A percentile compares a stretch with the other conserved stretches of the same genome.
Conservation (phyloP, 2,329 filamentous ascomycete species). For the Tympanopsis confertula region DNA sequence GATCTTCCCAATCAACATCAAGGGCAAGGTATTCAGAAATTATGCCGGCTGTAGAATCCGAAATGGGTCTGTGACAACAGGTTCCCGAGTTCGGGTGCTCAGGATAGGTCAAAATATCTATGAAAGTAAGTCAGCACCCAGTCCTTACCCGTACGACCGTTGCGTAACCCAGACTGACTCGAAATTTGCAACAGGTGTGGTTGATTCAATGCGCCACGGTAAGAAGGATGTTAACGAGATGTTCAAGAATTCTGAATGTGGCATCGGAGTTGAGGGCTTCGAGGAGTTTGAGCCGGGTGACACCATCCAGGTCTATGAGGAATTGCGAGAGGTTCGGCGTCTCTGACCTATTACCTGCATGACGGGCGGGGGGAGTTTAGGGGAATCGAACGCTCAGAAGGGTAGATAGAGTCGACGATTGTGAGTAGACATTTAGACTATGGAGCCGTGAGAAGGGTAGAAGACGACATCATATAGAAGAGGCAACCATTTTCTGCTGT, state of each 20-base stretch:
- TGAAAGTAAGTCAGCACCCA: conserved; percentile 53
- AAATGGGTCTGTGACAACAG: conserved; percentile 62
- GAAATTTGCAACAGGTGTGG: conserved; percentile 43
- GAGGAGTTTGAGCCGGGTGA: conserved; percentile 70
- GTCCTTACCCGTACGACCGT: conserved; percentile 3
- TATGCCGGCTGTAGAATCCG: conserved; percentile 82
- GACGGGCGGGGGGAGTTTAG: no score
- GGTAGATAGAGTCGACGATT: no score
- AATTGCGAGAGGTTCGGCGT: conserved; percentile 65
- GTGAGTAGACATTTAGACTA: no score
- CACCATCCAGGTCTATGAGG: conserved; percentile 77
- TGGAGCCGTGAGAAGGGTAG: no score
- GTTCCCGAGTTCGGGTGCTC: conserved; percentile 58
- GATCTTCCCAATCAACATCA: conserved; percentile 73
- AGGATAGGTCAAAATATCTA: conserved; percentile 61
- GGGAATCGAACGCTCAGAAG: no score
- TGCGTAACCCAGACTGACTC: conserved; percentile 1
- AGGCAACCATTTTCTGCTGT: no score
- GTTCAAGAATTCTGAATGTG: conserved; percentile 87
- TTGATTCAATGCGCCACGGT: conserved; percentile 75
- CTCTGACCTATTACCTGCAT: no score
- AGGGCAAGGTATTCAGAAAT: conserved; percentile 55
- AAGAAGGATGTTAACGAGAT: conserved; percentile 88
- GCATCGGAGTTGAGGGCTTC: conserved; percentile 74
- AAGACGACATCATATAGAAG: no score